phyloP scores from a whole-genome alignment of 2,329 filamentous ascomycete genomes.

The Diaporthe sp. region DNA sequence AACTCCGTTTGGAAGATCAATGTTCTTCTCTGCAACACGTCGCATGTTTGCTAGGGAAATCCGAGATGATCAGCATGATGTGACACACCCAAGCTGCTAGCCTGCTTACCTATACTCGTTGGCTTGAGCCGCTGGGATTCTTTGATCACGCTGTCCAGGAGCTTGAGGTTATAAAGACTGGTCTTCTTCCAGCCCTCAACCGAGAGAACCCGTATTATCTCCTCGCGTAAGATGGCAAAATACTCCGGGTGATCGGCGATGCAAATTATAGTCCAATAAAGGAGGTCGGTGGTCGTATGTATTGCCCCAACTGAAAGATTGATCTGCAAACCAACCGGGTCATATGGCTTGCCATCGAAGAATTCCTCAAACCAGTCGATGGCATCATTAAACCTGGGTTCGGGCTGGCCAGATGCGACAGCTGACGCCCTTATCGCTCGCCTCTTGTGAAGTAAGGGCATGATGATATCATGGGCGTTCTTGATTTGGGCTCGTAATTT shows the following conservation, averaged over 20 bases:
- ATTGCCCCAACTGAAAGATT: constrained; percentile 51
- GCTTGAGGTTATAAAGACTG: constrained; percentile 49
- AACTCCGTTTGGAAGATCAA: constrained; percentile 39
- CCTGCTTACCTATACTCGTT: constrained; percentile 34
- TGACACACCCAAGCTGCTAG: not conserved
- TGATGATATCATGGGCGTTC: not conserved
- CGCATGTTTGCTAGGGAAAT: constrained; percentile 29
- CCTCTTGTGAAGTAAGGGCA: constrained; percentile 40
- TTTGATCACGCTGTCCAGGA: constrained; percentile 54
- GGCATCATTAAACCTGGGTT: not conserved
- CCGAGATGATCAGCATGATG: not conserved
- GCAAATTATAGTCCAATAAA: constrained; percentile 49
- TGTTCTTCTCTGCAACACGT: constrained; percentile 32
- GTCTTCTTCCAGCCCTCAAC: constrained; percentile 46
- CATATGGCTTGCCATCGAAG: constrained; percentile 39
- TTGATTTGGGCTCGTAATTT: constrained; percentile 50
- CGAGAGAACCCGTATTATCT: constrained; percentile 48
- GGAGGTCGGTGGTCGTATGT: constrained; percentile 52
- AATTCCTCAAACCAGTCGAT: constrained; percentile 54
- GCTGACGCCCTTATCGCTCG: constrained; percentile 38
- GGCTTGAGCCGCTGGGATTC: constrained; percentile 49
- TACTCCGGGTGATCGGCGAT: constrained; percentile 47
- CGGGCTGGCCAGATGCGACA: constrained; percentile 27
- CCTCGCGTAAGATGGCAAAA: constrained; percentile 52
- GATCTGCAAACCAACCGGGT: constrained; percentile 48